These are phyloP conservation scores for Priceomyces medius DNA, from an alignment of 805 yeast genomes.

Conservation along the genomic window DNA sequence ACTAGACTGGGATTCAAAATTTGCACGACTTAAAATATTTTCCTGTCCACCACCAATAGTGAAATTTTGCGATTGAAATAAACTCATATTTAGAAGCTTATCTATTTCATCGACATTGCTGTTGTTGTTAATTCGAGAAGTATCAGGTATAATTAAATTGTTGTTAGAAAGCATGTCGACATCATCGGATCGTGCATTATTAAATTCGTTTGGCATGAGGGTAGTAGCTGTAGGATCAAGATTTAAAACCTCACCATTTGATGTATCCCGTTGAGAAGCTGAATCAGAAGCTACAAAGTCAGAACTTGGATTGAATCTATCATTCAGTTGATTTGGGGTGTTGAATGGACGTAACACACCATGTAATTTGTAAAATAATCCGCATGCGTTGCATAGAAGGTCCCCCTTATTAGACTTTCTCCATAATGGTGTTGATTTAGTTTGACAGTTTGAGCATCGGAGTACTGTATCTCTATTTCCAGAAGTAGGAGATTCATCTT, in stretches of 20 bases:
- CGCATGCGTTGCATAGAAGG: slow-evolving; percentile 46
- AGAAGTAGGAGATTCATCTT: slow-evolving; percentile 3
- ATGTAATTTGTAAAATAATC: slow-evolving; percentile 44
- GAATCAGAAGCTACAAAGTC: slow-evolving; percentile 25
- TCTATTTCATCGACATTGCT: slow-evolving; percentile 38
- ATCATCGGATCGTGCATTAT: not conserved
- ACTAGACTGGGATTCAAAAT: slow-evolving; percentile 7
- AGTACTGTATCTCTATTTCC: slow-evolving; percentile 15
- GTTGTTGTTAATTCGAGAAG: not conserved
- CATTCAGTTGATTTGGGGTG: slow-evolving; percentile 15
- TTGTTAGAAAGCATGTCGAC: not conserved
- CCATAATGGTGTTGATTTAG: slow-evolving; percentile 47
- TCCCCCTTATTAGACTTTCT: slow-evolving; percentile 43
- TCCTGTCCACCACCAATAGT: slow-evolving; percentile 17
- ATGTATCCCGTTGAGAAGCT: slow-evolving; percentile 8
- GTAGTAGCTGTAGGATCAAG: not conserved
- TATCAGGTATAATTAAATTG: not conserved
- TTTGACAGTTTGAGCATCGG: slow-evolving; percentile 44
- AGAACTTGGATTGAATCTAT: slow-evolving; percentile 21
- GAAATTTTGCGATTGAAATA: slow-evolving; percentile 36
- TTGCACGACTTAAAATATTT: not conserved
- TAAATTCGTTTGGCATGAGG: slow-evolving; percentile 1
- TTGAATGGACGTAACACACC: slow-evolving; percentile 44
- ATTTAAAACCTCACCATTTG: slow-evolving; percentile 6
- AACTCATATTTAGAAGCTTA: slow-evolving; percentile 37